Conservation (phyloP, 2,329 filamentous ascomycete species). For the Blastomyces gilchristii region DNA sequence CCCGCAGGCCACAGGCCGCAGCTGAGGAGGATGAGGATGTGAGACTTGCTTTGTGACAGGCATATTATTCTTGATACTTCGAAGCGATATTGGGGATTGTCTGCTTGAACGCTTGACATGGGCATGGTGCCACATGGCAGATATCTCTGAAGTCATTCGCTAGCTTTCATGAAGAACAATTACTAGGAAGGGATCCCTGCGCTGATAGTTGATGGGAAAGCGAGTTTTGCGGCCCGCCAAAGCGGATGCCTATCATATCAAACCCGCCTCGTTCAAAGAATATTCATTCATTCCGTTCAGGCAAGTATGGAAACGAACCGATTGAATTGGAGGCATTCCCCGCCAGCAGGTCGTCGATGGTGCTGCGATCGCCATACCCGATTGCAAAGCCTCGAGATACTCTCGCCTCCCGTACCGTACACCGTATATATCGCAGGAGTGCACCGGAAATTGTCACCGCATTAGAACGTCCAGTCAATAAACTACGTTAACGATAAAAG, state of each 20-base stretch:
- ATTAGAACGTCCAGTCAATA: neutral
- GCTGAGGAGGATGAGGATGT: neutral
- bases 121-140: neutral
- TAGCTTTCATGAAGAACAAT: neutral
- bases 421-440: neutral
- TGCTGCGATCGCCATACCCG: neutral
- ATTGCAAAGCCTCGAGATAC: neutral
- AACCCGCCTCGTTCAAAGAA: neutral
- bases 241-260: neutral
- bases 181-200: too few relatives aligned
- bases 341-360: neutral
- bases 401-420: neutral
- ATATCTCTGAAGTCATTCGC: neutral
- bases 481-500: neutral
- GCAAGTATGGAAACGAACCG: neutral
- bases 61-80: neutral
- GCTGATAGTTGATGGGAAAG: neutral
- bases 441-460: neutral
- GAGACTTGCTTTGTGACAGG: neutral
- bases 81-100: neutral
- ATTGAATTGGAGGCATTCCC: neutral
- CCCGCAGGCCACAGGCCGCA: neutral
- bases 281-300: neutral
- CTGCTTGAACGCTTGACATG: neutral
- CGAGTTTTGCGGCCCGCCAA: neutral